phyloP scores from a whole-genome alignment of 2,329 filamentous ascomycete genomes.

The Aspergillus aculeatinus region DNA sequence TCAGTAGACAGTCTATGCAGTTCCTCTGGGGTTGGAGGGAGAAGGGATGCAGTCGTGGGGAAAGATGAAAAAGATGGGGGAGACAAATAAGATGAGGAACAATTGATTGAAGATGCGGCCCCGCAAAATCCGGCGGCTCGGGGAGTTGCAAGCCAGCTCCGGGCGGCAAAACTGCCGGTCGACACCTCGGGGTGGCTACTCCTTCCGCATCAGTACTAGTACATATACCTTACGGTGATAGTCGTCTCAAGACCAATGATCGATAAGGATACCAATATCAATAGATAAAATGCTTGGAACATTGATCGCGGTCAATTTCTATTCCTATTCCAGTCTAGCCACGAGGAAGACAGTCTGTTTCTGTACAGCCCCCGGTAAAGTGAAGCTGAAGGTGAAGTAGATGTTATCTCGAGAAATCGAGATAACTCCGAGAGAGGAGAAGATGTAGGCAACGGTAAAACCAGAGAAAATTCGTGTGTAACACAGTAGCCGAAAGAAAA shows the following conservation, averaged over 20 bases:
- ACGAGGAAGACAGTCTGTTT: constrained; percentile 6
- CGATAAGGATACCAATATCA: not conserved
- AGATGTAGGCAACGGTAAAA: not conserved
- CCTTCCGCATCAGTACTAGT: not conserved
- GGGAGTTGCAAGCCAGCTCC: constrained; percentile 23
- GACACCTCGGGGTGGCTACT: not conserved
- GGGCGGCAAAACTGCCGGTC: constrained; percentile 5
- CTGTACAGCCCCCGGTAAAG: constrained; percentile 1
- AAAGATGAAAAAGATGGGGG: constrained; percentile 4
- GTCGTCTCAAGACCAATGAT: no score
- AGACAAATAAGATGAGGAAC: constrained; percentile 5
- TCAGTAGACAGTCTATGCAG: not conserved
- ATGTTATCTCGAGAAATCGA: not conserved
- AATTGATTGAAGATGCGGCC: constrained; percentile 6
- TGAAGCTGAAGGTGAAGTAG: not conserved
- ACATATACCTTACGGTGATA: not conserved
- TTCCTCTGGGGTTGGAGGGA: not conserved
- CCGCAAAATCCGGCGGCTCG: constrained; percentile 20
- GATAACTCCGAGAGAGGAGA: not conserved
- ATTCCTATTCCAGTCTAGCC: constrained; percentile 4
- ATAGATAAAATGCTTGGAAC: not conserved
- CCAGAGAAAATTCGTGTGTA: not conserved
- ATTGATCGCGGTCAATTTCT: not conserved
- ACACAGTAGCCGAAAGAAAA: constrained; percentile 9
- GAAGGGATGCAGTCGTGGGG: not conserved